These are phyloP conservation scores for Immersiella caudata DNA, from an alignment of 495 filamentous ascomycete genomes.

Conservation along the genomic window DNA sequence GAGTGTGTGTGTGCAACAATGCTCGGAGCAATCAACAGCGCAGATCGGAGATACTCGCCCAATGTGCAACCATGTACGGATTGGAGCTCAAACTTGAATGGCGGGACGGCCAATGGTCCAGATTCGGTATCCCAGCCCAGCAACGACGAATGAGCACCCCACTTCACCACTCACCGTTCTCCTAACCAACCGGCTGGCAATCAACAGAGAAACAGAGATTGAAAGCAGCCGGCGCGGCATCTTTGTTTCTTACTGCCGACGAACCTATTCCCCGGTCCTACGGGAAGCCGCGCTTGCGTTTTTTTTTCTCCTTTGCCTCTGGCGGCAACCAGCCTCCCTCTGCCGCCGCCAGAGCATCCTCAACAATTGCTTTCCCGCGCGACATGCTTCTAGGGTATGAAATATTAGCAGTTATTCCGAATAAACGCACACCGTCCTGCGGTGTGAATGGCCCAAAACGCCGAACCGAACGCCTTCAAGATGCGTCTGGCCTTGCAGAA, in stretches of 20 bases:
- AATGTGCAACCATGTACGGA: background rate
- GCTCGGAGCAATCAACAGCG: background rate
- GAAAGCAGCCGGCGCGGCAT: constrained; percentile 19
- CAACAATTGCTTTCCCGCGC: background rate
- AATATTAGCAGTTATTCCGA: background rate
- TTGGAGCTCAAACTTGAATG: background rate
- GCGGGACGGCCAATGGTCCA: constrained; percentile 13
- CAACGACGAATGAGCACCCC: background rate
- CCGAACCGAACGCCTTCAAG: constrained; percentile 10
- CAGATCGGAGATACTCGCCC: background rate
- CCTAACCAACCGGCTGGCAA: constrained; percentile 2
- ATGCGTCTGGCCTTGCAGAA: constrained; percentile 8
- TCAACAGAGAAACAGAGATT: constrained; percentile 17
- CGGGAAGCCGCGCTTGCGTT: background rate
- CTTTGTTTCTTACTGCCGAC: constrained; percentile 25
- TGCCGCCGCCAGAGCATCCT: background rate
- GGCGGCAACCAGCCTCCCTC: background rate
- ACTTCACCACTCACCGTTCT: background rate
- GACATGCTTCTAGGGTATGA: background rate
- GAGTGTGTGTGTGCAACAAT: background rate
- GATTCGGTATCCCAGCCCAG: constrained; percentile 8
- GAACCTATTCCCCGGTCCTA: constrained; percentile 17
- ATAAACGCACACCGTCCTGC: background rate
- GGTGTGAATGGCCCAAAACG: background rate
- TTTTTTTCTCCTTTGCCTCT: background rate